Conservation (phyloP, 805 yeast species). For the Blastobotrys parvus region DNA sequence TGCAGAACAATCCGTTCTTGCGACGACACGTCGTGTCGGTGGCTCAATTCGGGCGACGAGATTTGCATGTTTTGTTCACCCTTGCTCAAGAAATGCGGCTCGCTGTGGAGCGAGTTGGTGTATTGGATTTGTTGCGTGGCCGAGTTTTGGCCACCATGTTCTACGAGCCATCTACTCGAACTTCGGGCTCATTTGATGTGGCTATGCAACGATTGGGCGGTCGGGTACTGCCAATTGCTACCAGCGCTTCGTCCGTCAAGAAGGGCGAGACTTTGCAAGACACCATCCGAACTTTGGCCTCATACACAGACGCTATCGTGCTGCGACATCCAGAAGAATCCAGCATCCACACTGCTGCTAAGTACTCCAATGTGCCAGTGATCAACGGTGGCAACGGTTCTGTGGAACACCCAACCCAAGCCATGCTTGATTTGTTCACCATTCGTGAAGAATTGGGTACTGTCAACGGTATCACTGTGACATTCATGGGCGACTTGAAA, state of each 20-base stretch:
- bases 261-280: constrained; percentile 98
- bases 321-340: constrained; percentile 93
- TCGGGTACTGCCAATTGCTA: constrained; percentile 80
- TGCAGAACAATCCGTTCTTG: constrained; percentile 86
- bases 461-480: constrained; percentile 93
- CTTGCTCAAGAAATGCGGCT: constrained; percentile 98
- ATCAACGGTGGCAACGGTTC: constrained; percentile 98
- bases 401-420: constrained; percentile 98
- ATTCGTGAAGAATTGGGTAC: constrained; percentile 98
- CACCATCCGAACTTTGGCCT: constrained; percentile 87
- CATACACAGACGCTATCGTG: constrained; percentile 94
- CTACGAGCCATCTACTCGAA: constrained; percentile 97
- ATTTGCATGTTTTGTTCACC: constrained; percentile 85
- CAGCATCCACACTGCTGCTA: constrained; percentile 89
- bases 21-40: constrained; percentile 85
- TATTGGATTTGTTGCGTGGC: constrained; percentile 81
- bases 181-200: constrained; percentile 93
- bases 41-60: constrained; percentile 76
- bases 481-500: constrained; percentile 98
- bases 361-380: constrained; percentile 93
- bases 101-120: constrained; percentile 94
- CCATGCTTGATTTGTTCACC: constrained; percentile 92
- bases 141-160: constrained; percentile 89
- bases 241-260: constrained; percentile 85
- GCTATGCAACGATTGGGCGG: constrained; percentile 99